A percentile compares a stretch with the other conserved stretches of the same genome.
phyloP scores from a whole-genome alignment of 1,284 basidiomycete species.

The Ustilago hordei region DNA sequence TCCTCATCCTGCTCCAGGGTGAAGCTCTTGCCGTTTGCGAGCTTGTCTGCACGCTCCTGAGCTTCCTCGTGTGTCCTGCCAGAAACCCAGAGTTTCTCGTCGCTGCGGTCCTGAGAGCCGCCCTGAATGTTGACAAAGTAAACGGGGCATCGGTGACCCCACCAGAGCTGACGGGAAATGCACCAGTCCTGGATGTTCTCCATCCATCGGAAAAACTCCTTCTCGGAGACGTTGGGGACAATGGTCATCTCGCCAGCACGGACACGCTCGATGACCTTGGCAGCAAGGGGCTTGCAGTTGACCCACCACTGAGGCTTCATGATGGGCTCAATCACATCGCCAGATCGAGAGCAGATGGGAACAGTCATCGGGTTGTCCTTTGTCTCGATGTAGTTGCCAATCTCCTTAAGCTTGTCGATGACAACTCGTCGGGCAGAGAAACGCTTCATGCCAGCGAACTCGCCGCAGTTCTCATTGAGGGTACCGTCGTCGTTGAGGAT shows the following conservation, averaged over 20 bases:
- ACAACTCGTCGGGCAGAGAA: conserved; percentile 92
- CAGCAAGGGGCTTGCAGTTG: conserved; percentile 89
- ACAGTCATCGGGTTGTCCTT: conserved; percentile 76
- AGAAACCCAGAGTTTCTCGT: conserved; percentile 79
- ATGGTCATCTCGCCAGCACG: conserved; percentile 75
- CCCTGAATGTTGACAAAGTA: conserved; percentile 93
- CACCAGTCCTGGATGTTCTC: conserved; percentile 99
- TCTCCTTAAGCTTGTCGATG: conserved; percentile 85
- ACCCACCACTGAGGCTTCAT: conserved; percentile 99
- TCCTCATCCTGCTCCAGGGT: conserved; percentile 93
- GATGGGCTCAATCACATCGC: conserved; percentile 94
- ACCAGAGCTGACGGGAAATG: conserved; percentile 98
- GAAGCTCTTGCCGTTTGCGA: conserved; percentile 80
- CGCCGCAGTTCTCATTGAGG: conserved; percentile 89
- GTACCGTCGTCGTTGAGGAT: conserved; percentile 98
- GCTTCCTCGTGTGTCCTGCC: conserved; percentile 86
- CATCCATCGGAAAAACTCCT: conserved; percentile 97
- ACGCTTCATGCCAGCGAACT: conserved; percentile 81
- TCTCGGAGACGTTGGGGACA: conserved; percentile 85
- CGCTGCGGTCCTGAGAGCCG: conserved; percentile 75
- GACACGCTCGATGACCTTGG: conserved; percentile 78
- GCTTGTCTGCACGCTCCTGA: conserved; percentile 78
- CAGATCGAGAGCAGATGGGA: conserved; percentile 71
- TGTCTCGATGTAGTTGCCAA: conserved; percentile 87
- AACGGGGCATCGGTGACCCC: conserved; percentile 96